Conservation (phyloP, 2,329 filamentous ascomycete species). For the Fusarium irregulare region DNA sequence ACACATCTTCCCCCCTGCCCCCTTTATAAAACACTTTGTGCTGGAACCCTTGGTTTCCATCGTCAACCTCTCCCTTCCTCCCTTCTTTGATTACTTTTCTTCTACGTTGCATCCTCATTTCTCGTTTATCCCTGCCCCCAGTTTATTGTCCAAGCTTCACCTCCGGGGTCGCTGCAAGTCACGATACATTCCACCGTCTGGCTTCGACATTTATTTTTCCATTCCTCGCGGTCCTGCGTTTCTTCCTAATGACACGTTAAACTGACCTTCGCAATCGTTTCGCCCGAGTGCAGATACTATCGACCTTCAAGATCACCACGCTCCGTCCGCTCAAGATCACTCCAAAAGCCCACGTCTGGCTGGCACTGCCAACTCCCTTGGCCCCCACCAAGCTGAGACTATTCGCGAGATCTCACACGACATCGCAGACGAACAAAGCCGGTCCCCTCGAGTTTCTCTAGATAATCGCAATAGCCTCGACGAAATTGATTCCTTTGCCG, state of each 20-base stretch:
- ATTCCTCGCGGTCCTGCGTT: constrained; percentile 26
- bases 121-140: constrained; percentile 37
- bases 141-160: constrained; percentile 37
- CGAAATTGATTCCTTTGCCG: constrained; percentile 59
- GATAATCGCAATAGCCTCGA: constrained; percentile 55
- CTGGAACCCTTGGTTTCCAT: constrained; percentile 23
- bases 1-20: constrained; percentile 21
- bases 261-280: constrained; percentile 38
- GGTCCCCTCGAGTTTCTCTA: constrained; percentile 71
- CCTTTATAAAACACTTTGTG: constrained; percentile 29
- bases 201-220: constrained; percentile 33
- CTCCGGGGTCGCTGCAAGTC: constrained; percentile 32
- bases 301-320: constrained; percentile 87
- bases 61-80: constrained; percentile 25
- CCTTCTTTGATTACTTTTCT: constrained; percentile 37
- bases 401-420: constrained; percentile 84
- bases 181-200: constrained; percentile 46
- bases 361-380: constrained; percentile 63
- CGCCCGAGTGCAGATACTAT: constrained; percentile 77
- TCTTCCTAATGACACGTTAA: constrained; percentile 18
- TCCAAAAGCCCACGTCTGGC: constrained; percentile 48
- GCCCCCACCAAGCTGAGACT: constrained; percentile 86
- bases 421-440: constrained; percentile 75
- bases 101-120: constrained; percentile 37
- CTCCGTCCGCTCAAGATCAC: constrained; percentile 88